Conservation (phyloP, 305 asterid genomes). For the Fraxinus nigra region DNA sequence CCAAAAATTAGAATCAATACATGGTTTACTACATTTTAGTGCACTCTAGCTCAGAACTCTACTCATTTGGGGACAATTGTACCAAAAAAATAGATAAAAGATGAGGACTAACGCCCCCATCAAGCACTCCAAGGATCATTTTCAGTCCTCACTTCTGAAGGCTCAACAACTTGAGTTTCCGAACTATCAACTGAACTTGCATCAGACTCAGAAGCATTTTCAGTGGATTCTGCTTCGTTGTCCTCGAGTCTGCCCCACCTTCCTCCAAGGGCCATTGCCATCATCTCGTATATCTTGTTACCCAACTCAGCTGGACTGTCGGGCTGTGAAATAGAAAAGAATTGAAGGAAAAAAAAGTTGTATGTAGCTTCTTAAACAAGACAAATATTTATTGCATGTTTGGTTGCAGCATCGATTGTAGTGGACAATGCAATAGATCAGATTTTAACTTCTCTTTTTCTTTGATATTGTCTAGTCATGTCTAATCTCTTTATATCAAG, state of each 20-base stretch:
- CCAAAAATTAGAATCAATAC: neutral
- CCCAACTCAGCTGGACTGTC: slow-evolving; percentile 95
- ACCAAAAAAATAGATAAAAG: slow-evolving; percentile 7
- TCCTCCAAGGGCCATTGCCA: slow-evolving; percentile 99
- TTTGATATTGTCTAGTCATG: neutral
- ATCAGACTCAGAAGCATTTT: slow-evolving; percentile 27
- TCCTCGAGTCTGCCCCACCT: slow-evolving; percentile 90
- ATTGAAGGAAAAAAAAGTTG: neutral
- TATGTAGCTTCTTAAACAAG: neutral
- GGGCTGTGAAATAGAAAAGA: slow-evolving; percentile 47
- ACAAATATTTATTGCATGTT: neutral
- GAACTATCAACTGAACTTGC: slow-evolving; percentile 29
- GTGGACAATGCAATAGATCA: neutral
- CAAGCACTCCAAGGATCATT: slow-evolving; percentile 59
- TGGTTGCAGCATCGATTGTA: neutral
- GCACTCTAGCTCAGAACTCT: neutral
- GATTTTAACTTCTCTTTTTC: neutral
- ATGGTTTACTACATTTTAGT: neutral
- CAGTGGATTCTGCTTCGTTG: slow-evolving; percentile 29
- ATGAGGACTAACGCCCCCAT: neutral
- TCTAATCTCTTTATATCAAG: neutral
- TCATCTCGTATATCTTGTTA: slow-evolving; percentile 93
- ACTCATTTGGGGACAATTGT: neutral
- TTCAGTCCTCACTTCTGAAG: slow-evolving; percentile 89
- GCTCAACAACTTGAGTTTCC: slow-evolving; percentile 58